A percentile compares a stretch with the other conserved stretches of the same genome.
These are phyloP conservation scores for Ceratocystis alfenasii DNA, from an alignment of 2,329 filamentous ascomycete species.

Conservation along the genomic window DNA sequence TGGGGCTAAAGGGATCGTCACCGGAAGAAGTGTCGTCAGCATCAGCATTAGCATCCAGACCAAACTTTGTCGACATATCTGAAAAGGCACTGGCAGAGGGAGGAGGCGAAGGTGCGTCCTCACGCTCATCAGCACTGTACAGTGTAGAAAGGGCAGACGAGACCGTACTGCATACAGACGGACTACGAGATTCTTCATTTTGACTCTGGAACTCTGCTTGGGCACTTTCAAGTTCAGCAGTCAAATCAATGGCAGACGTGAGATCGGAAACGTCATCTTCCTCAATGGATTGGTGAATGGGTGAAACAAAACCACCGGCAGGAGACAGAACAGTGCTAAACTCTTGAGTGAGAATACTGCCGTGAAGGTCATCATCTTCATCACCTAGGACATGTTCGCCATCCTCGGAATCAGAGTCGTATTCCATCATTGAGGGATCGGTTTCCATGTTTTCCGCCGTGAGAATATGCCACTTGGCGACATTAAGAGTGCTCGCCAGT, in stretches of 20 bases:
- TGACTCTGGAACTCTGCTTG: background rate
- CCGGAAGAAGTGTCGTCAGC: constrained; percentile 2
- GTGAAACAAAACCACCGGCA: constrained; percentile 14
- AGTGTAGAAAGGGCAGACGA: constrained; percentile 46
- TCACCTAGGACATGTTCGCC: constrained; percentile 1
- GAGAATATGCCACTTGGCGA: constrained; percentile 16
- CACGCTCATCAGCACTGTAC: constrained; percentile 42
- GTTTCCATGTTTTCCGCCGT: constrained; percentile 16
- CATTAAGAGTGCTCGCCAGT: constrained; percentile 18
- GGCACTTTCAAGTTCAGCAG: background rate
- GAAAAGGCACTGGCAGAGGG: constrained; percentile 10
- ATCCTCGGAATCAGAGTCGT: constrained; percentile 11
- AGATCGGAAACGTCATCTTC: background rate
- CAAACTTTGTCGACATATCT: constrained; percentile 14
- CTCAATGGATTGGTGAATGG: constrained; percentile 9
- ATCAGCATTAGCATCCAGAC: background rate
- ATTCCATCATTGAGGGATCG: background rate
- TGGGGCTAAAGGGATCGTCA: constrained; percentile 14
- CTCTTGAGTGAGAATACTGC: constrained; percentile 17
- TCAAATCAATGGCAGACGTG: background rate
- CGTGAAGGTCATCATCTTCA: constrained; percentile 4
- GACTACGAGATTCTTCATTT: constrained; percentile 3
- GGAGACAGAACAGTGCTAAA: constrained; percentile 20
- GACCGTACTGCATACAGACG: constrained; percentile 32
- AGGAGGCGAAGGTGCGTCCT: constrained; percentile 26